Conservation (phyloP, 2,329 filamentous ascomycete species). For the Zarea fungicola region DNA sequence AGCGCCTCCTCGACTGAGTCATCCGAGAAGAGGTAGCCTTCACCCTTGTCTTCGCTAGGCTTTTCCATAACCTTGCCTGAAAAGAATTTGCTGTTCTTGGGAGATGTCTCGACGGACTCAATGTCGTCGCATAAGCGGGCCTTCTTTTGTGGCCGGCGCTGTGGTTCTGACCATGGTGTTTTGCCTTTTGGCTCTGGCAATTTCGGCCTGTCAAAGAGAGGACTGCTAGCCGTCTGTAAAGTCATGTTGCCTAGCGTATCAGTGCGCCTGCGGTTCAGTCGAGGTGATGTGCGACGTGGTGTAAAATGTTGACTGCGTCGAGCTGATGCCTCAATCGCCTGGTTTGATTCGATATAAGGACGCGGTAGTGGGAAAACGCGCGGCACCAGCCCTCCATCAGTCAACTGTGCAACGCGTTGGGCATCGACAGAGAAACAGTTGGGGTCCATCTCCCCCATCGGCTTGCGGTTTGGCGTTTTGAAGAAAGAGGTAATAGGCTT, state of each 20-base stretch:
- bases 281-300: constrained; percentile 30
- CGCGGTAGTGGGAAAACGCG: constrained; percentile 55
- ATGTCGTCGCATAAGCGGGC: constrained; percentile 47
- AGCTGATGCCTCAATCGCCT: constrained; percentile 17
- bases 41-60: constrained; percentile 29
- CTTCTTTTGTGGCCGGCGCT: constrained; percentile 48
- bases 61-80: constrained; percentile 24
- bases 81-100: constrained; percentile 53
- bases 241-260: constrained; percentile 47
- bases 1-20: constrained; percentile 54
- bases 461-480: constrained; percentile 44
- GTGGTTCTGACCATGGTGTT: constrained; percentile 20
- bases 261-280: constrained; percentile 44
- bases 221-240: constrained; percentile 20
- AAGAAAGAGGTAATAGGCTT: constrained; percentile 55
- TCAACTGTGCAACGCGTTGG: constrained; percentile 42
- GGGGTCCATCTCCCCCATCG: constrained; percentile 58
- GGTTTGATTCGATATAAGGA: constrained; percentile 45
- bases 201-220: constrained; percentile 16
- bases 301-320: constrained; percentile 15
- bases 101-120: constrained; percentile 26
- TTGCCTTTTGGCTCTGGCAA: constrained; percentile 15
- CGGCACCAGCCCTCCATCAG: constrained; percentile 44
- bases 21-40: constrained; percentile 47
- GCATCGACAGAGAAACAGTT: constrained; percentile 55